Evolutionary conservation across 2,329 filamentous ascomycete genomes (phyloP).

Genomic region (Aspergillus aculeatinus): DNA sequence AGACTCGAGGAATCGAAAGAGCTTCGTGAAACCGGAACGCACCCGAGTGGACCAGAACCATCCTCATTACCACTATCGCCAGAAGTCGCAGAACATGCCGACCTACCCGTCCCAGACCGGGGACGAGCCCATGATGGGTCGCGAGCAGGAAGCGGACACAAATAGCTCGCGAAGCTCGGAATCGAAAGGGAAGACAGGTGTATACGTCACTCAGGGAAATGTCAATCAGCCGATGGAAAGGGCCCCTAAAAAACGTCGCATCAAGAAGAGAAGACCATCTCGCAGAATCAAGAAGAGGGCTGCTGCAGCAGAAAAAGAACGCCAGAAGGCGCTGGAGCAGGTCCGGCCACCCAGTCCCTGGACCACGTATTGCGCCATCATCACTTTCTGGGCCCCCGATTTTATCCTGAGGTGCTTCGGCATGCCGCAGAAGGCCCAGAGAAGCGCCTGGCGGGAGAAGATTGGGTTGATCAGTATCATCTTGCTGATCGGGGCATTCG

Average conservation of each 20-base stretch:
- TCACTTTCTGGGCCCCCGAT: conserved; percentile 94
- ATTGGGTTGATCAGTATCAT: conserved; percentile 96
- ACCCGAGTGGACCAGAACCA: conserved; percentile 81
- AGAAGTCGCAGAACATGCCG: conserved; percentile 91
- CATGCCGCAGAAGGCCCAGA: conserved; percentile 79
- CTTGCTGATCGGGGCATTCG: conserved; percentile 77
- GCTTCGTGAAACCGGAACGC: conserved; percentile 84
- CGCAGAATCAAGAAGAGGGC: conserved; percentile 59
- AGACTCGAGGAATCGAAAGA: conserved; percentile 72
- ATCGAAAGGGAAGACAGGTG: conserved; percentile 44
- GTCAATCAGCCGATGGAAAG: conserved; percentile 45
- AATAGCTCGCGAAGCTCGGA: conserved; percentile 65
- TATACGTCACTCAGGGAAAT: conserved; percentile 35
- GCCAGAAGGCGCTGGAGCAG: conserved; percentile 60
- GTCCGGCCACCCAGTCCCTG: conserved; percentile 81
- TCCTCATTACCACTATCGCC: conserved; percentile 92
- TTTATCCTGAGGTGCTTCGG: conserved; percentile 82
- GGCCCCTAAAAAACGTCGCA: conserved; percentile 39
- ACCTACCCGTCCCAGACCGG: conserved; percentile 88
- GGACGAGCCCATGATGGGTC: conserved; percentile 82
- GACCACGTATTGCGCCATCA: conserved; percentile 90
- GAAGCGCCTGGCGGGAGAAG: conserved; percentile 95
- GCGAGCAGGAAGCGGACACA: conserved; percentile 54
- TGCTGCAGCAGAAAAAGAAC: conserved; percentile 60
- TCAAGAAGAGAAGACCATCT: conserved; percentile 61